Evolutionary conservation across 2,329 filamentous ascomycete species (phyloP).

Genomic region (Cladosporium sp.): DNA sequence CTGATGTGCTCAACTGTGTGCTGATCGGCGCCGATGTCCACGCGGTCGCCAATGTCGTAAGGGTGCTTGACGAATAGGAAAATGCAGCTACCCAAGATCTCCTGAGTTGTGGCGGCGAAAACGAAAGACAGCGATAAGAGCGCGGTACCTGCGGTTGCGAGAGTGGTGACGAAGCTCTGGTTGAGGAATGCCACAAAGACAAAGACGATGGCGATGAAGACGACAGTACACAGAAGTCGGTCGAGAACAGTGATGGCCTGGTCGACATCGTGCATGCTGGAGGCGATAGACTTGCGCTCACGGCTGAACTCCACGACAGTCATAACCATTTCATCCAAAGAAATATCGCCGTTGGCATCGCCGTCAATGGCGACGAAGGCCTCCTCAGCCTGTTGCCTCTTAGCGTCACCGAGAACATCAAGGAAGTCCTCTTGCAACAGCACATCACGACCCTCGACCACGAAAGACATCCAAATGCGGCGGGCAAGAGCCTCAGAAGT

Average conservation of each 20-base stretch:
- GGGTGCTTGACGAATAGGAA: constrained; percentile 99
- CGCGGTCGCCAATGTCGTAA: constrained; percentile 91
- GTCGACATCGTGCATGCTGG: constrained; percentile 96
- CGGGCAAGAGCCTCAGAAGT: constrained; percentile 91
- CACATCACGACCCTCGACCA: constrained; percentile 81
- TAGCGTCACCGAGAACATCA: constrained; percentile 79
- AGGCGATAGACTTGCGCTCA: constrained; percentile 82
- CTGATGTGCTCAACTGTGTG: constrained; percentile 92
- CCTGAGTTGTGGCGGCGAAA: constrained; percentile 87
- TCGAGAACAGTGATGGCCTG: constrained; percentile 92
- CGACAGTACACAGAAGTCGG: constrained; percentile 77
- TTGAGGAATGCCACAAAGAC: constrained; percentile 78
- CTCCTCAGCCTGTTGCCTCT: constrained; percentile 78
- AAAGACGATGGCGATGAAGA: constrained; percentile 70
- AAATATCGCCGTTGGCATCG: constrained; percentile 91
- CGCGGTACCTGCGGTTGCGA: constrained; percentile 87
- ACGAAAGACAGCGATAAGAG: constrained; percentile 95
- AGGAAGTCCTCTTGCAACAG: constrained; percentile 78
- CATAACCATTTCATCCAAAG: constrained; percentile 90
- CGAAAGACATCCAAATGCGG: constrained; percentile 97
- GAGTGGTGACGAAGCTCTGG: constrained; percentile 77
- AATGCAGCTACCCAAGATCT: constrained; percentile 96
- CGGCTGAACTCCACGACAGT: constrained; percentile 81
- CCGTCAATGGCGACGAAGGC: constrained; percentile 78
- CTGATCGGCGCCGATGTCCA: constrained; percentile 71